phyloP scores from a whole-genome alignment of 2,329 filamentous ascomycete genomes.

The Penicillium sp. region DNA sequence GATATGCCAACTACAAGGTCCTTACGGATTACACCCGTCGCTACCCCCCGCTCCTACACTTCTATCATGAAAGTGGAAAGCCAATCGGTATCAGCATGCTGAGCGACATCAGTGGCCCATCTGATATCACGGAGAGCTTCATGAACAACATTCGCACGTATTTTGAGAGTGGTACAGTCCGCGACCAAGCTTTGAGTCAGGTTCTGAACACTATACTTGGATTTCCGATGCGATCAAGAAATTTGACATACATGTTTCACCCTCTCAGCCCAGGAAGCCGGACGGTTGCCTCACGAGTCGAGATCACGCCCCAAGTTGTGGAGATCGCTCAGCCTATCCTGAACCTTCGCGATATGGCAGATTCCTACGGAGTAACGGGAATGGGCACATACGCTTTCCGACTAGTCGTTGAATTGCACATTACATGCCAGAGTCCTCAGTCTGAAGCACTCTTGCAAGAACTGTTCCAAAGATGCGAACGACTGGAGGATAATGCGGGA shows the following conservation, averaged over 20 bases:
- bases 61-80: slow-evolving; percentile 28
- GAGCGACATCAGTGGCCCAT: slow-evolving; percentile 18
- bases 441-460: slow-evolving; percentile 11
- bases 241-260: slow-evolving; percentile 15
- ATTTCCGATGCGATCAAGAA: slow-evolving; percentile 7
- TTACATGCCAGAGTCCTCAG: slow-evolving; percentile 19
- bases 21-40: slow-evolving; percentile 28
- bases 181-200: slow-evolving; percentile 15
- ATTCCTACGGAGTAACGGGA: slow-evolving; percentile 7
- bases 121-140: slow-evolving; percentile 17
- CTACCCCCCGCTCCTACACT: slow-evolving; percentile 26
- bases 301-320: slow-evolving; percentile 2
- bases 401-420: slow-evolving; percentile 24
- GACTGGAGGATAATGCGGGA: slow-evolving; percentile 19
- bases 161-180: slow-evolving; percentile 3
- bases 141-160: slow-evolving; percentile 21
- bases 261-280: slow-evolving; percentile 11
- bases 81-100: slow-evolving; percentile 20
- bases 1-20: slow-evolving; percentile 25
- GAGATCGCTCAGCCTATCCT: slow-evolving; percentile 2
- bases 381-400: slow-evolving; percentile 20
- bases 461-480: slow-evolving; percentile 17
- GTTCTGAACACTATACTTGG: slow-evolving; percentile 10
- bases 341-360: slow-evolving; percentile 14
- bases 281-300: neutral